phyloP scores from a whole-genome alignment of 257 asterid genomes.

The Solanum habrochaites region DNA sequence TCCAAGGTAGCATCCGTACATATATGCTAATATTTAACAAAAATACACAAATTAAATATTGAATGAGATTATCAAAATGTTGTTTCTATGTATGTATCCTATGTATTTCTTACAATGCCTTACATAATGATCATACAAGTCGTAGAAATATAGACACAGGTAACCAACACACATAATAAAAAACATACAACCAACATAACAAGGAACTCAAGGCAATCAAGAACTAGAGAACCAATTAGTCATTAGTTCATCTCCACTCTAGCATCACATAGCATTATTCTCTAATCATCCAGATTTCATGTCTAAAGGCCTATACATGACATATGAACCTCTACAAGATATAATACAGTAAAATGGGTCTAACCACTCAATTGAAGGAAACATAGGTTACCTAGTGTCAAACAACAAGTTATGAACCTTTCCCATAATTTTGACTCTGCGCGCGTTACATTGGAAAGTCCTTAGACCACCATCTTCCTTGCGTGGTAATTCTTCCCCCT shows the following conservation, averaged over 20 bases:
- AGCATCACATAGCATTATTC: neutral
- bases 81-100: too few relatives aligned
- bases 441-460: neutral
- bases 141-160: too few relatives aligned
- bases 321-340: neutral
- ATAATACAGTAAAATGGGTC: neutral
- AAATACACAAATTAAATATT: too few relatives aligned
- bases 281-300: too few relatives aligned
- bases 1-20: too few relatives aligned
- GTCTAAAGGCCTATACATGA: neutral
- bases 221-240: neutral
- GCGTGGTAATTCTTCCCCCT: neutral
- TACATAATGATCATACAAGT: too few relatives aligned
- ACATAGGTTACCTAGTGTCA: neutral
- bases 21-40: too few relatives aligned
- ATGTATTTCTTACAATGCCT: neutral
- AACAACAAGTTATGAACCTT: neutral
- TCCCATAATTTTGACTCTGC: neutral
- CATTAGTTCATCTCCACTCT: neutral
- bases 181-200: neutral
- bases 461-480: neutral
- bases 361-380: neutral
- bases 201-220: neutral
- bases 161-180: too few relatives aligned
- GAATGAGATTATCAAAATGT: too few relatives aligned